Evolutionary conservation across 2,329 filamentous ascomycete genomes (phyloP).

Genomic region (Botrytis galanthina): DNA sequence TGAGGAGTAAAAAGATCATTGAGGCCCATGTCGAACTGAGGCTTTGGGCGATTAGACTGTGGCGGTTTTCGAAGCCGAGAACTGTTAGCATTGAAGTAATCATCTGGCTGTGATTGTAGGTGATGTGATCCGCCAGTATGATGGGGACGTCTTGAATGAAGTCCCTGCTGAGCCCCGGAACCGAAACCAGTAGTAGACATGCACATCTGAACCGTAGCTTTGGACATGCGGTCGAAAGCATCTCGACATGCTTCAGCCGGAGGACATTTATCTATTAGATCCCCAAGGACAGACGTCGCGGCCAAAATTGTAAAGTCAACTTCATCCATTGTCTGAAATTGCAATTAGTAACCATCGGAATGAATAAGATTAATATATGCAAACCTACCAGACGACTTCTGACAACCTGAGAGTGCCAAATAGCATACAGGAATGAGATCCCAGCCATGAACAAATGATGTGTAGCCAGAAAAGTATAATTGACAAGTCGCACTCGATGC

Average conservation of each 20-base stretch:
- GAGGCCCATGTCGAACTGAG: slow-evolving; percentile 38
- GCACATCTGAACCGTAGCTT: slow-evolving; percentile 93
- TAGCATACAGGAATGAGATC: slow-evolving; percentile 92
- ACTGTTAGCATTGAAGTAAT: slow-evolving; percentile 29
- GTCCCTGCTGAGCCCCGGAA: slow-evolving; percentile 31
- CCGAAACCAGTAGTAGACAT: slow-evolving; percentile 62
- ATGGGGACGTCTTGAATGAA: slow-evolving; percentile 29
- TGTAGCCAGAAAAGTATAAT: slow-evolving; percentile 93
- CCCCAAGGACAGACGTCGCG: slow-evolving; percentile 86
- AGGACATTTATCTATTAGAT: slow-evolving; percentile 91
- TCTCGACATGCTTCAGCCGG: slow-evolving; percentile 93
- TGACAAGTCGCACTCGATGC: slow-evolving; percentile 83
- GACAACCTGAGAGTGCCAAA: slow-evolving; percentile 92
- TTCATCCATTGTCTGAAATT: slow-evolving; percentile 73
- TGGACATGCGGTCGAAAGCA: slow-evolving; percentile 91
- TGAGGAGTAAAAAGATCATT: slow-evolving; percentile 34
- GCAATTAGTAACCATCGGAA: slow-evolving; percentile 15
- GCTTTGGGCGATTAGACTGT: slow-evolving; percentile 30
- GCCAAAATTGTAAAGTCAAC: slow-evolving; percentile 96
- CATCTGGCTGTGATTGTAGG: slow-evolving; percentile 14
- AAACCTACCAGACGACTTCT: slow-evolving; percentile 75
- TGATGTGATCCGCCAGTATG: slow-evolving; percentile 22
- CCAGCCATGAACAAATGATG: slow-evolving; percentile 98
- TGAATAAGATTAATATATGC: not conserved
- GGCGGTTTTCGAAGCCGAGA: slow-evolving; percentile 17